Conservation (phyloP, 805 yeast genomes). For the Isabelozyma pseudorhagii region DNA sequence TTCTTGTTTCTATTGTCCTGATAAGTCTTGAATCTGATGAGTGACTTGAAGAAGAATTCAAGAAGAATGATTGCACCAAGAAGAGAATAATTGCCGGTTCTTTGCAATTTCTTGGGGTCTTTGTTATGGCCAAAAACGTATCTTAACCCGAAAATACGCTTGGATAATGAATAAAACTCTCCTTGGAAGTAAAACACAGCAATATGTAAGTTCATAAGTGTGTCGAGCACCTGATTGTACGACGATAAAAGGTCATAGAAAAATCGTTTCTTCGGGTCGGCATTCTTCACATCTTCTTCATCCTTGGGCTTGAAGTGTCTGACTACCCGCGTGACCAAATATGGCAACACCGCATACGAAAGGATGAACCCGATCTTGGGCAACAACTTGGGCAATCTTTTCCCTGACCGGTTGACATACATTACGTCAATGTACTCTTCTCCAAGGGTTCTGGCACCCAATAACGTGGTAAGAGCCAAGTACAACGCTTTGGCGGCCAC, state of each 20-base stretch:
- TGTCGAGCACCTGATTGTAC: conserved; percentile 48
- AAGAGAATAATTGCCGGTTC: conserved; percentile 66
- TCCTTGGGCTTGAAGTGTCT: conserved; percentile 16
- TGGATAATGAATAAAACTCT: conserved; percentile 72
- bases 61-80: conserved; percentile 61
- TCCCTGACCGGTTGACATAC: conserved; percentile 57
- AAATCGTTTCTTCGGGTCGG: conserved; percentile 1
- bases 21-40: conserved; percentile 28
- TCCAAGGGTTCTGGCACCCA: conserved; percentile 81
- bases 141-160: conserved; percentile 74
- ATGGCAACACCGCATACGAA: conserved; percentile 64
- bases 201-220: conserved; percentile 64
- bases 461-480: conserved; percentile 68
- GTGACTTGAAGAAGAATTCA: conserved; percentile 48
- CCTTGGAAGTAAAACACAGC: conserved; percentile 84
- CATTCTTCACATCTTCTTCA: conserved; percentile 6
- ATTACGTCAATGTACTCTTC: conserved; percentile 88
- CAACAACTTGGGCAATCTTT: conserved; percentile 39
- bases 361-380: conserved; percentile 58
- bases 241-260: conserved; percentile 25
- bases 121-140: conserved; percentile 71
- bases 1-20: conserved; percentile 13
- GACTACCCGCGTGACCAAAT: conserved; percentile 34
- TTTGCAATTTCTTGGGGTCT: conserved; percentile 34
- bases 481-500: conserved; percentile 59